Conservation (phyloP, 2,329 filamentous ascomycete genomes). For the Aureobasidium sp. region DNA sequence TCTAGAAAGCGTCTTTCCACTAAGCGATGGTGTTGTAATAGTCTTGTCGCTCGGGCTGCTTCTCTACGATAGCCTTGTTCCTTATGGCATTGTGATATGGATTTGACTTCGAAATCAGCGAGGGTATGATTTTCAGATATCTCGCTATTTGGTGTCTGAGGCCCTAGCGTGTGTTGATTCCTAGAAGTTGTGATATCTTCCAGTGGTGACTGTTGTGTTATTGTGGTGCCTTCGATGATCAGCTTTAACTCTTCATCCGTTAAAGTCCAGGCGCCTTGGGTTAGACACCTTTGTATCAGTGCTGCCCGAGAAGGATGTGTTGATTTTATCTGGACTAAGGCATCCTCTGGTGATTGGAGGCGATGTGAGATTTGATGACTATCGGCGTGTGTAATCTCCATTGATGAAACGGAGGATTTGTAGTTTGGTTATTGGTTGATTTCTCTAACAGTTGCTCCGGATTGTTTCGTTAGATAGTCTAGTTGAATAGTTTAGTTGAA, state of each 20-base stretch:
- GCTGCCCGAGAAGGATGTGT: neutral
- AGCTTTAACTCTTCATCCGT: neutral
- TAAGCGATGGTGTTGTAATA: neutral
- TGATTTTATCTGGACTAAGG: neutral
- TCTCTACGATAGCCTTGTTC: neutral
- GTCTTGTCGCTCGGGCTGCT: neutral
- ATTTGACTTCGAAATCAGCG: too few relatives aligned
- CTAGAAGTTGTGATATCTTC: too few relatives aligned
- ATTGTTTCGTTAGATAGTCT: too few relatives aligned
- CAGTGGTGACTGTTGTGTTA: too few relatives aligned
- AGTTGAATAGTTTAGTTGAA: too few relatives aligned
- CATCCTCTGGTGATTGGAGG: neutral
- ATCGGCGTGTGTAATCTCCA: neutral
- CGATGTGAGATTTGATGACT: neutral
- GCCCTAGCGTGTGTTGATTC: too few relatives aligned
- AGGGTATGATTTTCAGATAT: too few relatives aligned
- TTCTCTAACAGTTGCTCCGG: too few relatives aligned
- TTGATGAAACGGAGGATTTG: neutral
- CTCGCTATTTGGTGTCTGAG: too few relatives aligned
- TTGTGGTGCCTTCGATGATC: too few relatives aligned
- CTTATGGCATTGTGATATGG: neutral
- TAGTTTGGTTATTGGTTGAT: too few relatives aligned
- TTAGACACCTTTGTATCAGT: neutral
- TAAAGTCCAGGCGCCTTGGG: neutral
- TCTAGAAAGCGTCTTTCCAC: neutral